Conservation (phyloP, 2,329 filamentous ascomycete genomes). For the Hypoxylon sp. region DNA sequence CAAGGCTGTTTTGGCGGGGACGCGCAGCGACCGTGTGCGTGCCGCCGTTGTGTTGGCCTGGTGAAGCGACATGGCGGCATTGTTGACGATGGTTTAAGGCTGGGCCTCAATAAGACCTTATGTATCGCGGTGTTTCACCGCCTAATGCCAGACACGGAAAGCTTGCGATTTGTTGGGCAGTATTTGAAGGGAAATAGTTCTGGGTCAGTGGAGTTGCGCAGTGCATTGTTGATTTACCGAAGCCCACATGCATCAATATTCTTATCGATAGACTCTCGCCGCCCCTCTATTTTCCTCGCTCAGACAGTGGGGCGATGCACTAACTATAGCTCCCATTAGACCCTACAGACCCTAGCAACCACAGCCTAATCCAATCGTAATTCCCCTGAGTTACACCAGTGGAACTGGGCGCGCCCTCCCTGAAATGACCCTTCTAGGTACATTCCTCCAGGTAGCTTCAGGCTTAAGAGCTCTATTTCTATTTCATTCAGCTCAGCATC, state of each 20-base stretch:
- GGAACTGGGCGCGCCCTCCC: no score
- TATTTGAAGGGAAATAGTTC: not conserved
- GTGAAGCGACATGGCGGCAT: slow-evolving; percentile 55
- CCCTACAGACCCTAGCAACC: not conserved
- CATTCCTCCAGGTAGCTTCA: no score
- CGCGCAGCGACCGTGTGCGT: slow-evolving; percentile 52
- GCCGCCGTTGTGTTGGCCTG: slow-evolving; percentile 52
- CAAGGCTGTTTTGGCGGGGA: slow-evolving; percentile 49
- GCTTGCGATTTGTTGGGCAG: not conserved
- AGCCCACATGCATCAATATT: not conserved
- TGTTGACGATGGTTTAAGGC: slow-evolving; percentile 22
- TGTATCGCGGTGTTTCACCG: slow-evolving; percentile 4
- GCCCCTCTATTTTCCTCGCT: slow-evolving; percentile 3
- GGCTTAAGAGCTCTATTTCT: no score
- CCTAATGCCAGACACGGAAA: not conserved
- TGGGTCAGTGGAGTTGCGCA: slow-evolving; percentile 22
- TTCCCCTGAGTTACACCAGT: not conserved
- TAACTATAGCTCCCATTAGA: no score
- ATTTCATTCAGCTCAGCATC: no score
- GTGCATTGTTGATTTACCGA: slow-evolving; percentile 14
- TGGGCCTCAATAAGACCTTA: not conserved
- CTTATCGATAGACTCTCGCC: slow-evolving; percentile 12
- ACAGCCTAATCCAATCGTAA: not conserved
- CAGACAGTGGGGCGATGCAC: not conserved
- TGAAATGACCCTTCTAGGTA: no score